Percentiles rank a stretch among this genome's conserved stretches.
Evolutionary conservation across 768 basidiomycete species (phyloP).

Genomic region (Collybiopsis confluens): DNA sequence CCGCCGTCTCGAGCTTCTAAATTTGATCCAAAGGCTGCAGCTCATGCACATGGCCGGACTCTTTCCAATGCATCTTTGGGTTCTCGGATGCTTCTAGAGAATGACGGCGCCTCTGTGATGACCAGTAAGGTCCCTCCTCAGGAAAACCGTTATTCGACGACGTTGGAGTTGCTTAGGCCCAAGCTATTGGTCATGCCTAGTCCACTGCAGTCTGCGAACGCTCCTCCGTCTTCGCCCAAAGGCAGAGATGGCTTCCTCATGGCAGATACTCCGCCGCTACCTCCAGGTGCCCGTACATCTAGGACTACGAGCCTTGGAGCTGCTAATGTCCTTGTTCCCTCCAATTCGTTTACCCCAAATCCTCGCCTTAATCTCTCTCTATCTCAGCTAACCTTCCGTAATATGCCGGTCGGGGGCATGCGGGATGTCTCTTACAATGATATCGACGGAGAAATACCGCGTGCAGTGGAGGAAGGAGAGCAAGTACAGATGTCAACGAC

Average conservation of each 20-base stretch:
- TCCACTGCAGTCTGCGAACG: slow-evolving; percentile 57
- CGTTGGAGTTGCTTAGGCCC: slow-evolving; percentile 77
- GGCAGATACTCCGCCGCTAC: slow-evolving; percentile 73
- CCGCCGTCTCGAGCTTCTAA: slow-evolving; percentile 64
- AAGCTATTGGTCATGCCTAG: slow-evolving; percentile 95
- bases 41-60: slow-evolving; percentile 55
- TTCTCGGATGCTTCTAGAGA: slow-evolving; percentile 57
- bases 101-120: slow-evolving; percentile 42
- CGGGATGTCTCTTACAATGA: slow-evolving; percentile 59
- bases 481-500: slow-evolving; percentile 47
- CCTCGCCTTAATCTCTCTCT: slow-evolving; percentile 68
- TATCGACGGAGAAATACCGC: slow-evolving; percentile 56
- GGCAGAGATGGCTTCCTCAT: slow-evolving; percentile 58
- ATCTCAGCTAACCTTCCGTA: slow-evolving; percentile 84
- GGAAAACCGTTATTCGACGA: slow-evolving; percentile 58
- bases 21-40: slow-evolving; percentile 73
- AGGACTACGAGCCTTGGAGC: slow-evolving; percentile 39
- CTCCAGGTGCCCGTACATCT: slow-evolving; percentile 63
- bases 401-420: slow-evolving; percentile 69
- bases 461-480: slow-evolving; percentile 76
- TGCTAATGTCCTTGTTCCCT: slow-evolving; percentile 35
- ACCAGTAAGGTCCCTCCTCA: slow-evolving; percentile 30
- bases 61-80: slow-evolving; percentile 63
- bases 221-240: slow-evolving; percentile 24
- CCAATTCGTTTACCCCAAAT: slow-evolving; percentile 75